Base-by-base conservation (phyloP, 768 basidiomycete species). In the Boletus speciosus region DNA sequence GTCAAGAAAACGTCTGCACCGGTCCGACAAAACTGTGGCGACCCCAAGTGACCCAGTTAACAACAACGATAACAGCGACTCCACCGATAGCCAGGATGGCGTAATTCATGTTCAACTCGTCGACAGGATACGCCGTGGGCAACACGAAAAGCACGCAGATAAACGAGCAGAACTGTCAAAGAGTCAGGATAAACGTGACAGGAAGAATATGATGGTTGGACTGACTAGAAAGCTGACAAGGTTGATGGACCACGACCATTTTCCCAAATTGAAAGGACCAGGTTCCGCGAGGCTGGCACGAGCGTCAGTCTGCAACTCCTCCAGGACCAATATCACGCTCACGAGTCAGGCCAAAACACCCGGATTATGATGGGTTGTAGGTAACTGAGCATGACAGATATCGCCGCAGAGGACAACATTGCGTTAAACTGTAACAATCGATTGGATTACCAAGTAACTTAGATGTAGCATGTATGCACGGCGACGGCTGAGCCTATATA, bases 301-400 rank as follows among this genome's bases (percentile, higher is more conserved):
- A 9, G 6, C 25, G 23, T 65, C 21, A 55, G 38, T 58, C 29
- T 25, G 7, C 10, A 36, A 3, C 2, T 0, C n/a, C 34, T 43
- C 23, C 31, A n/a, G 19, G 14, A 32, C 25, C 0, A 29, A 35
- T 9, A 12, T 6, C 2, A 39, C 7, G 72, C 75, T 61, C 57
- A 81, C 73, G 80, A 72, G 8, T 69, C 63, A 6, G 81, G 79
- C 81, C 81, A 83, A 64, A 83, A 79, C 4, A 81, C 78, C 6
- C 82, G 76, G 39, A 82, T 81, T 40, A 80, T 71, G 55, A 84
- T 81, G 11, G 81, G 82, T 56, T 82, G 79, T 21, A 81, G 54
- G 60, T 84, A 84, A 51, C 79, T 76, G 42, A 82, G 71, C 80
- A 84, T 81, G 3, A 81, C 81, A 3, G 81, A 73, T 57, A 83